Percentiles rank a stretch among this genome's conserved stretches.
phyloP scores from a whole-genome alignment of 345 rosid genomes.

The Moringa oleifera region DNA sequence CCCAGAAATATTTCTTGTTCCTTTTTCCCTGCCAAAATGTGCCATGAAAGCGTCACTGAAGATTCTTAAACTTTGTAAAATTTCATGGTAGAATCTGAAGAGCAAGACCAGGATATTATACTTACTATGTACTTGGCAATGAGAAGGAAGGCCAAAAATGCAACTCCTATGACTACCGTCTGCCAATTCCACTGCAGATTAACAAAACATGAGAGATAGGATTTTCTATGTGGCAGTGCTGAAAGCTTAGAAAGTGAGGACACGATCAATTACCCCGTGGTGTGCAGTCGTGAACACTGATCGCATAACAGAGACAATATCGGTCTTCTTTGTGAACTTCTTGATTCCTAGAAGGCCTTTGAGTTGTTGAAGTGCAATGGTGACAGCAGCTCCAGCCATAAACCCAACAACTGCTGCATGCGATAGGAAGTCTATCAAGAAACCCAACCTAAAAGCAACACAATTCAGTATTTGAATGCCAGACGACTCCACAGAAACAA shows the following conservation, averaged over 20 bases:
- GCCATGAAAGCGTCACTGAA: too few species aligned
- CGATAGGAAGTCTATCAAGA: slow-evolving; percentile 87
- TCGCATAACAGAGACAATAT: slow-evolving; percentile 33
- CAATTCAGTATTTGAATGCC: background rate
- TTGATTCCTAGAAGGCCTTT: slow-evolving; percentile 82
- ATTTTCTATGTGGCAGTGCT: background rate
- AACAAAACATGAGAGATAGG: background rate
- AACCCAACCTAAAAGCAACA: slow-evolving; percentile 56
- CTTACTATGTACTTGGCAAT: slow-evolving; percentile 68
- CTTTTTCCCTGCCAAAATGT: slow-evolving; percentile 60
- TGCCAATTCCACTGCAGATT: slow-evolving; percentile 95
- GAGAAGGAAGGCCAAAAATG: slow-evolving; percentile 71
- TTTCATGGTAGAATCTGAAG: too few species aligned
- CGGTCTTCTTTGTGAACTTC: slow-evolving; percentile 59
- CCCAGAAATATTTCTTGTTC: slow-evolving; percentile 77
- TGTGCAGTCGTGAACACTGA: slow-evolving; percentile 26
- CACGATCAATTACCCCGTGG: slow-evolving; percentile 21
- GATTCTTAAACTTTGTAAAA: too few species aligned
- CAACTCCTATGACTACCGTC: slow-evolving; percentile 62
- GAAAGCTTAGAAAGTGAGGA: background rate
- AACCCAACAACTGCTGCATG: slow-evolving; percentile 94
- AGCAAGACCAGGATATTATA: too few species aligned
- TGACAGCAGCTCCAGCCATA: slow-evolving; percentile 93
- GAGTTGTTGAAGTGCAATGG: slow-evolving; percentile 87
- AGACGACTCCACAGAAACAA: background rate